A percentile compares a stretch with the other conserved stretches of the same genome.
phyloP scores from a whole-genome alignment of 2,329 filamentous ascomycete species.

The Penicillium sp. region DNA sequence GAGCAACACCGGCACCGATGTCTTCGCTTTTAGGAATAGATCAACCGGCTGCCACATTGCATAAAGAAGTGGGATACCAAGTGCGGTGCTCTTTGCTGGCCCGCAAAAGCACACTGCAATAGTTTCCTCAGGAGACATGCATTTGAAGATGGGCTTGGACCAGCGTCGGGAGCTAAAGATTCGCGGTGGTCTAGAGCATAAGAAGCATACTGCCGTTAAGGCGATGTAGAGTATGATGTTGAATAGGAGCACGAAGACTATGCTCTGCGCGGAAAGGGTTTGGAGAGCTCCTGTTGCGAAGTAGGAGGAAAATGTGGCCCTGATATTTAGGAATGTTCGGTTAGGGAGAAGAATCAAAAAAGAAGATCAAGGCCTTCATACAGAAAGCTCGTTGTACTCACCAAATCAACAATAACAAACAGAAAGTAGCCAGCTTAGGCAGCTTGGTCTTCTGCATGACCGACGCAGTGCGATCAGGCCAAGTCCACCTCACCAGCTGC shows the following conservation, averaged over 20 bases:
- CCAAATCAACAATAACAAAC: conserved; percentile 57
- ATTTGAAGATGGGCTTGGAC: conserved; percentile 27
- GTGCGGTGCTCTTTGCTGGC: conserved; percentile 68
- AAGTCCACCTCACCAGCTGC: conserved; percentile 58
- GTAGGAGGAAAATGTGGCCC: conserved; percentile 41
- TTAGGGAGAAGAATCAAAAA: conserved; percentile 28
- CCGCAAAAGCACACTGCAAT: conserved; percentile 72
- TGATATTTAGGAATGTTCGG: conserved; percentile 45
- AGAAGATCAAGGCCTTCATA: background rate
- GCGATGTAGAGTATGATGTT: conserved; percentile 64
- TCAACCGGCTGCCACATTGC: conserved; percentile 57
- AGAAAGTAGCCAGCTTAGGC: conserved; percentile 46
- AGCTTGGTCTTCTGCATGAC: conserved; percentile 55
- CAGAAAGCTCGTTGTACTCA: conserved; percentile 24
- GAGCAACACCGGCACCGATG: conserved; percentile 39
- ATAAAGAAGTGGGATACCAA: conserved; percentile 66
- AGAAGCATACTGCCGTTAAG: conserved; percentile 57
- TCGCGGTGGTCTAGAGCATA: conserved; percentile 46
- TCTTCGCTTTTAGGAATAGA: conserved; percentile 37
- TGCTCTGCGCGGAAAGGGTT: conserved; percentile 56
- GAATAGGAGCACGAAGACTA: conserved; percentile 66
- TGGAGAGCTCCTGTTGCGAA: conserved; percentile 64
- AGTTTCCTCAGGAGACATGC: conserved; percentile 58
- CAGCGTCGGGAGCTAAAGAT: conserved; percentile 19
- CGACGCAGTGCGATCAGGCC: conserved; percentile 43